Conservation (phyloP, 2,329 filamentous ascomycete species). For the Xylaria sp. region DNA sequence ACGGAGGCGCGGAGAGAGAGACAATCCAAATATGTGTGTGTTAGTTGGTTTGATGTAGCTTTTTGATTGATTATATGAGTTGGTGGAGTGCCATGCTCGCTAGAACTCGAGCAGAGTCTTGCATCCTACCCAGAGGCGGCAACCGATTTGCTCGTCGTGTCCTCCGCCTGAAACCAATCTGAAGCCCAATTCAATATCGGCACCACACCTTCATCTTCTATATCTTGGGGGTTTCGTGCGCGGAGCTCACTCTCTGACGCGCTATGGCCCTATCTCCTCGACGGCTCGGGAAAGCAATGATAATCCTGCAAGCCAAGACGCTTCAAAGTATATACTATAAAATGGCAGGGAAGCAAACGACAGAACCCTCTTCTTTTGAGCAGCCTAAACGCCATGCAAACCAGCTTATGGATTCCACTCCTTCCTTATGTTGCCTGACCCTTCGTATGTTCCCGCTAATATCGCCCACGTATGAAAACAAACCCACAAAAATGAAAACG, state of each 20-base stretch:
- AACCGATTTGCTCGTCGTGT: background rate
- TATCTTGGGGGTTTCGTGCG: background rate
- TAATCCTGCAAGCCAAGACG: slow-evolving; percentile 6
- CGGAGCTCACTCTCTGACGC: background rate
- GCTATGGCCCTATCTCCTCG: background rate
- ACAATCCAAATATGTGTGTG: background rate
- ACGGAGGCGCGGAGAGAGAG: background rate
- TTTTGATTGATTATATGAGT: background rate
- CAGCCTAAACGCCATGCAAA: slow-evolving; percentile 31
- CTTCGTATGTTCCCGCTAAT: slow-evolving; percentile 23
- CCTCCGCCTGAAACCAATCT: slow-evolving; percentile 2
- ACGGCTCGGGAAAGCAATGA: background rate
- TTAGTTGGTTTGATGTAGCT: background rate
- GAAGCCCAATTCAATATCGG: slow-evolving; percentile 3
- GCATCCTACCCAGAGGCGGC: background rate
- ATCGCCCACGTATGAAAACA: background rate
- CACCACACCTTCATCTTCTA: slow-evolving; percentile 5
- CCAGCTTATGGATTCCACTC: slow-evolving; percentile 11
- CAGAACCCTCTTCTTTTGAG: slow-evolving; percentile 3
- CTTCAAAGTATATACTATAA: slow-evolving; percentile 15
- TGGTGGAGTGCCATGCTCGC: background rate
- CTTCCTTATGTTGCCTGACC: slow-evolving; percentile 28
- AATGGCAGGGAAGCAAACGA: slow-evolving; percentile 7
- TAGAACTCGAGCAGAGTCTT: background rate
- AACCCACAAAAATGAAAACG: background rate